phyloP scores from a whole-genome alignment of 345 rosid species.

The Erodium maritimum region DNA sequence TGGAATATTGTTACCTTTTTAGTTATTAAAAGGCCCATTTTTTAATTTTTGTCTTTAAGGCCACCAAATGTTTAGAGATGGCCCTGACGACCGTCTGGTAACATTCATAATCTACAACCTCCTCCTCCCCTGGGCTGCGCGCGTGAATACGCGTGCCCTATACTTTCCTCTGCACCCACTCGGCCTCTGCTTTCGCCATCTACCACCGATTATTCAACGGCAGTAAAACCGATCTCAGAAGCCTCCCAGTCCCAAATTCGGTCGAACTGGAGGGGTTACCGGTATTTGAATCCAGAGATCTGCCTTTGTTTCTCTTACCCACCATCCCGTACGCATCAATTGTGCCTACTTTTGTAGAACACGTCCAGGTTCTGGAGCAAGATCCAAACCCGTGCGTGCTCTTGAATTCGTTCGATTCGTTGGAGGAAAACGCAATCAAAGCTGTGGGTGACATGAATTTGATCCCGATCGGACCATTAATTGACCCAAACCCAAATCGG shows the following conservation, averaged over 20 bases:
- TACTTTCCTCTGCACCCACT: too few relatives aligned
- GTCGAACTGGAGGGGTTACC: constrained; percentile 11
- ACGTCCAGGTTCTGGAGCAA: constrained; percentile 5
- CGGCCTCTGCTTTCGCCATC: too few relatives aligned
- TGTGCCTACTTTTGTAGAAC: background rate
- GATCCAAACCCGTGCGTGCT: constrained; percentile 13
- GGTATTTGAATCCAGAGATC: constrained; percentile 6
- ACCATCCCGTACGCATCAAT: background rate
- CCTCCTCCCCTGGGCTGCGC: too few relatives aligned
- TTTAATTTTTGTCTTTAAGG: too few relatives aligned
- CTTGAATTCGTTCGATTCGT: constrained; percentile 25
- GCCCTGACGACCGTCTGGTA: too few relatives aligned
- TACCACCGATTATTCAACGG: too few relatives aligned
- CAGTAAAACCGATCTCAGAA: background rate
- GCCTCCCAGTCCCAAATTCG: background rate
- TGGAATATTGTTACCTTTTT: too few relatives aligned
- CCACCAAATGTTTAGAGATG: too few relatives aligned
- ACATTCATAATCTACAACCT: too few relatives aligned
- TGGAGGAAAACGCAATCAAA: constrained; percentile 15
- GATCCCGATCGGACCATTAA: constrained; percentile 24
- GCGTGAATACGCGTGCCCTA: too few relatives aligned
- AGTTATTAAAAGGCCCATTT: too few relatives aligned
- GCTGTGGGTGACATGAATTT: constrained; percentile 13
- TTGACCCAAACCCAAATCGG: background rate
- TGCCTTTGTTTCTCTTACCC: constrained; percentile 13